A percentile compares a stretch with the other conserved stretches of the same genome.
Evolutionary conservation across 805 yeast species (phyloP).

Genomic region (Saccharomycopsis guyanensis): DNA sequence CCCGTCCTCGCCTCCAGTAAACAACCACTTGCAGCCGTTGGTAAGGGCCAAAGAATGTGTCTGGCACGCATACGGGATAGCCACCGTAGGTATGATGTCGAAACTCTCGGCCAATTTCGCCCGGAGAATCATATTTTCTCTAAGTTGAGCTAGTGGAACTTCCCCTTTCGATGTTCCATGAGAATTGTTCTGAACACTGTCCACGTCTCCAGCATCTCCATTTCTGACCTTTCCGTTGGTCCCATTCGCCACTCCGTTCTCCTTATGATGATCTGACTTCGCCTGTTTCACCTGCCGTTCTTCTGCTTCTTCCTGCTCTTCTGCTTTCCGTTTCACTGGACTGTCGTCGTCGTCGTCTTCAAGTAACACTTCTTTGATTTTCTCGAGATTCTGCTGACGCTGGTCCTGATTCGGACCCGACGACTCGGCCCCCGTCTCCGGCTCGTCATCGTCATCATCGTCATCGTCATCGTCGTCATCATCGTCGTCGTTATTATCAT

Average conservation of each 20-base stretch:
- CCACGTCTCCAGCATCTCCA: slow-evolving; percentile 20
- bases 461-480: slow-evolving; percentile 22
- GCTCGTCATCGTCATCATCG: slow-evolving; percentile 23
- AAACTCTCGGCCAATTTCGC: slow-evolving; percentile 47
- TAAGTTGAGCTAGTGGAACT: slow-evolving; percentile 23
- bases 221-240: slow-evolving; percentile 25
- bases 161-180: background rate
- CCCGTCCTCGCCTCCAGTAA: slow-evolving; percentile 96
- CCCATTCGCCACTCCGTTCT: slow-evolving; percentile 25
- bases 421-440: slow-evolving; percentile 26
- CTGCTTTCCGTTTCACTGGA: slow-evolving; percentile 18
- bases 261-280: slow-evolving; percentile 23
- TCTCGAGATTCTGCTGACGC: background rate
- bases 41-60: slow-evolving; percentile 74
- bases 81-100: slow-evolving; percentile 78
- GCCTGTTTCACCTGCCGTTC: slow-evolving; percentile 20
- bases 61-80: slow-evolving; percentile 74
- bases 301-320: slow-evolving; percentile 23
- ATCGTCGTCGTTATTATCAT: slow-evolving; percentile 15
- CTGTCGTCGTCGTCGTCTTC: slow-evolving; percentile 25
- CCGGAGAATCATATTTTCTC: slow-evolving; percentile 32
- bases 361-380: slow-evolving; percentile 22
- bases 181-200: too few species aligned
- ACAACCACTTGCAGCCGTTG: slow-evolving; percentile 75
- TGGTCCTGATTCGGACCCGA: slow-evolving; percentile 18